Percentiles rank a stretch among this genome's conserved stretches.
Conservation (phyloP, 2,329 filamentous ascomycete genomes). For the Dothidotthia symphoricarpi region DNA sequence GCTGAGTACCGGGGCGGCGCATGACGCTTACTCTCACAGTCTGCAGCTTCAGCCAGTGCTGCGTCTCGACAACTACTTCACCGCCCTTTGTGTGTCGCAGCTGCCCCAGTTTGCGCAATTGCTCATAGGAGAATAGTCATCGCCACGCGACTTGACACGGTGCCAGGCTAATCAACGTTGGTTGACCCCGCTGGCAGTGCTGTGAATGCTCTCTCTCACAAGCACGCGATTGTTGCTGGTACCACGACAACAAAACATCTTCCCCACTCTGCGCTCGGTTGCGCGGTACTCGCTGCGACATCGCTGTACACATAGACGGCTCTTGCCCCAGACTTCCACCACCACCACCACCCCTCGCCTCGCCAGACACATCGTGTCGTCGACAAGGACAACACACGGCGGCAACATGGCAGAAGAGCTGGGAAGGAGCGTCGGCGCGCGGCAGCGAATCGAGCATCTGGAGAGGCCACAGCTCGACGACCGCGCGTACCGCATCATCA, state of each 20-base stretch:
- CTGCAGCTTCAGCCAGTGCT: slow-evolving; percentile 12
- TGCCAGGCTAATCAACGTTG: slow-evolving; percentile 3
- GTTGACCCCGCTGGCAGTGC: slow-evolving; percentile 15
- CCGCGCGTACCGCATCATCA: slow-evolving; percentile 82
- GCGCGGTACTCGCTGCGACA: slow-evolving; percentile 13
- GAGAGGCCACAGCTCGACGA: slow-evolving; percentile 85
- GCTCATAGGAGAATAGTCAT: slow-evolving; percentile 5
- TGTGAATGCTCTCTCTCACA: slow-evolving; percentile 27
- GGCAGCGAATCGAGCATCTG: slow-evolving; percentile 58
- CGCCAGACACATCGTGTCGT: slow-evolving; percentile 2
- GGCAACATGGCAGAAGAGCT: slow-evolving; percentile 33
- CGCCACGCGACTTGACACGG: no score
- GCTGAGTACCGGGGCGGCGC: slow-evolving; percentile 6
- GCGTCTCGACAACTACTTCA: no score
- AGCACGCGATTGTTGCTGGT: slow-evolving; percentile 19
- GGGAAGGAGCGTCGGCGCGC: slow-evolving; percentile 21
- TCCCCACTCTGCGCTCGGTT: slow-evolving; percentile 9
- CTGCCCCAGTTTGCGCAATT: slow-evolving; percentile 3
- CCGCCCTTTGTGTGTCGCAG: slow-evolving; percentile 17
- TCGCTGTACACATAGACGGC: slow-evolving; percentile 21
- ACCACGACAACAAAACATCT: slow-evolving; percentile 13
- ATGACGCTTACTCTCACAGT: slow-evolving; percentile 5
- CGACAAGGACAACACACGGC: slow-evolving; percentile 7
- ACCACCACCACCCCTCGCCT: slow-evolving; percentile 1
- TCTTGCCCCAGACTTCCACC: slow-evolving; percentile 9